Percentiles rank a stretch among this genome's conserved stretches.
These are phyloP conservation scores for Yarrowia alimentaria DNA, from an alignment of 805 yeast genomes.

Conservation along the genomic window DNA sequence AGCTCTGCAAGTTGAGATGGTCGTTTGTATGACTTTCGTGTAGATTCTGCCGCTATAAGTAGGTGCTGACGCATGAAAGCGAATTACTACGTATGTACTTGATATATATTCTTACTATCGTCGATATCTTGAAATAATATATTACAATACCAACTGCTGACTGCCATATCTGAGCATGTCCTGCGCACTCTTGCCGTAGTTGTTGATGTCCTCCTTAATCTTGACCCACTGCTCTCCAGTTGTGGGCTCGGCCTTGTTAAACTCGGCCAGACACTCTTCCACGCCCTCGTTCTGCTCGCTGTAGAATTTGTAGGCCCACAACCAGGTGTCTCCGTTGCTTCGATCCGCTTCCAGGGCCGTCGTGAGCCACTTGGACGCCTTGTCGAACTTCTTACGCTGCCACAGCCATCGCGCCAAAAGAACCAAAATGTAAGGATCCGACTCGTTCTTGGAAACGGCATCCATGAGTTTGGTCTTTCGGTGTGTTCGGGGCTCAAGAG, in stretches of 20 bases:
- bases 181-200: conserved; percentile 44
- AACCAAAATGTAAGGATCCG: conserved; percentile 56
- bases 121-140: too few relatives aligned
- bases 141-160: background rate
- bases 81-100: too few relatives aligned
- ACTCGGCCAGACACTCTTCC: conserved; percentile 41
- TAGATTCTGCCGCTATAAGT: too few relatives aligned
- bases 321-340: conserved; percentile 75
- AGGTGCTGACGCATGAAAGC: too few relatives aligned
- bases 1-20: too few relatives aligned
- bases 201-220: conserved; percentile 49
- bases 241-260: conserved; percentile 52
- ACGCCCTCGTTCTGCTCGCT: conserved; percentile 43
- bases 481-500: conserved; percentile 45
- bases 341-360: conserved; percentile 57
- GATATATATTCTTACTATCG: too few relatives aligned
- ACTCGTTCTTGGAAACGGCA: conserved; percentile 66
- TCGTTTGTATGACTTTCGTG: too few relatives aligned
- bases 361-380: conserved; percentile 72
- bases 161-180: conserved; percentile 42
- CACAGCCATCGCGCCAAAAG: conserved; percentile 68
- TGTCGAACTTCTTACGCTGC: conserved; percentile 48
- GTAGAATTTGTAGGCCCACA: conserved; percentile 54
- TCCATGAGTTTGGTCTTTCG: conserved; percentile 61
- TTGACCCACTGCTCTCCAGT: conserved; percentile 62